phyloP scores from a whole-genome alignment of 139 green algal genomes.

The Monoraphidium neglectum region DNA sequence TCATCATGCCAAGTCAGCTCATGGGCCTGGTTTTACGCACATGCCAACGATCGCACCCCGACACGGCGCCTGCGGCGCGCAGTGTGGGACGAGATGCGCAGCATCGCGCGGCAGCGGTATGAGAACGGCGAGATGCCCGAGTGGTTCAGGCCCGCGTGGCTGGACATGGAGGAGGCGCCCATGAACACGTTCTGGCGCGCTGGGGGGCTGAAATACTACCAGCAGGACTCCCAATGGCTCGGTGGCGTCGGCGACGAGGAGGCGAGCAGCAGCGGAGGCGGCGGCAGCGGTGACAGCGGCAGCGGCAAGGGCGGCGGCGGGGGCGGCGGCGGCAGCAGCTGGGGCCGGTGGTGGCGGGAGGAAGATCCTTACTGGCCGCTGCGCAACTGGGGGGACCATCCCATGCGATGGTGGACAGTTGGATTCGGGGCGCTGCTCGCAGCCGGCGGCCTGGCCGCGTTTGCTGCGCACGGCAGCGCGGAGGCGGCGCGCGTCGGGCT shows the following conservation, averaged over 20 bases:
- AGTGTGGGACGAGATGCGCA: constrained; percentile 61
- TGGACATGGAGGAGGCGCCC: constrained; percentile 47
- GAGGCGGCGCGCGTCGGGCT: constrained; percentile 28
- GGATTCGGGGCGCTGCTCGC: constrained; percentile 38
- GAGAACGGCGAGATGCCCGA: constrained; percentile 43
- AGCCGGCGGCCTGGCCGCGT: constrained; percentile 39
- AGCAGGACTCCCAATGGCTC: constrained; percentile 21
- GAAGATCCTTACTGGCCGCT: constrained; percentile 61
- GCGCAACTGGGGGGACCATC: constrained; percentile 52
- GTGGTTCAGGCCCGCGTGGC: constrained; percentile 52
- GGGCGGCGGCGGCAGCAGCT: constrained; percentile 3
- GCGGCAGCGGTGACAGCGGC: neutral
- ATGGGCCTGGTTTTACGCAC: neutral
- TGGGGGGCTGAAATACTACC: constrained; percentile 22
- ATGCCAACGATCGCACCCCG: neutral
- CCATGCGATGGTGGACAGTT: constrained; percentile 59
- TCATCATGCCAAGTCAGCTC: neutral
- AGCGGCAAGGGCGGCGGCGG: neutral
- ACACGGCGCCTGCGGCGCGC: constrained; percentile 1
- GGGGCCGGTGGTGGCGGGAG: constrained; percentile 39
- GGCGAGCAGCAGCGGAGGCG: constrained; percentile 13
- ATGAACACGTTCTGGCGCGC: constrained; percentile 36
- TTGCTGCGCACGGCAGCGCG: constrained; percentile 10
- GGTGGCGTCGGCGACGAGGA: constrained; percentile 1
- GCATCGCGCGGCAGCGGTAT: constrained; percentile 27